Conservation (phyloP, 306 rosid species). For the Ziziphus jujuba region DNA sequence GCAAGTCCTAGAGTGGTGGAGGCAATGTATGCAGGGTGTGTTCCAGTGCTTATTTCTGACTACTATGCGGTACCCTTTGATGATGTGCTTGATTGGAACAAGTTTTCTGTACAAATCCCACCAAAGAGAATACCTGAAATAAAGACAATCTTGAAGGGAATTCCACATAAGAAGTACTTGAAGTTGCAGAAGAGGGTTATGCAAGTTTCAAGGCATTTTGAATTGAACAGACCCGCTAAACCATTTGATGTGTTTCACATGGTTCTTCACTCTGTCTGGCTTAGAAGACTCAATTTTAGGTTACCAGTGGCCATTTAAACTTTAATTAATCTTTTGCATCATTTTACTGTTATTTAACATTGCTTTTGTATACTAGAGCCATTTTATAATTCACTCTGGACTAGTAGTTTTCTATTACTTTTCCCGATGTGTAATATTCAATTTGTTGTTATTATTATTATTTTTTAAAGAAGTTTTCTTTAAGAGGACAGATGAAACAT, state of each 20-base stretch:
- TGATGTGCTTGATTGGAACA: conserved; percentile 44
- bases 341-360: no score
- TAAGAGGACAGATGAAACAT: no score
- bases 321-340: no score
- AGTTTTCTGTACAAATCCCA: conserved; percentile 31
- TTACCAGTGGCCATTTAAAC: conserved; percentile 2
- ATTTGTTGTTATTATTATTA: no score
- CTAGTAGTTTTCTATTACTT: no score
- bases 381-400: no score
- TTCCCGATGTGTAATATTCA: no score
- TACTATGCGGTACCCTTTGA: conserved; percentile 28
- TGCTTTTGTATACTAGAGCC: no score
- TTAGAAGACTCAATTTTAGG: conserved; percentile 36
- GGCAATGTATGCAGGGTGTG: conserved; percentile 41
- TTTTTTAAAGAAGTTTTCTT: no score
- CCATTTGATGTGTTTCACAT: conserved; percentile 42
- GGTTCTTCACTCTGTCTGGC: conserved; percentile 48
- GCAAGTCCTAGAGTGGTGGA: conserved; percentile 47
- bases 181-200: conserved; percentile 33
- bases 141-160: conserved; percentile 28
- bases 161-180: conserved; percentile 22
- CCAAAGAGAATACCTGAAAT: conserved; percentile 34
- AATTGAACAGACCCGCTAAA: conserved; percentile 37
- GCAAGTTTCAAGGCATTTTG: conserved; percentile 40
- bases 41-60: conserved; percentile 38